A percentile compares a stretch with the other conserved stretches of the same genome.
Evolutionary conservation across 164 flowering plant genomes (phyloP).

Genomic region (grape (Vitis vinifera)): ASM3070453v1 NC_081809.1:1651001-1651500

Average conservation of each 20-base stretch:
- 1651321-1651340: conserved; percentile 93
- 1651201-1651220: conserved; percentile 88
- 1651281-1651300: conserved; percentile 17
- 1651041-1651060: no score
- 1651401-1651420: conserved; percentile 76
- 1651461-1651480: conserved; percentile 87
- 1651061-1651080: no score
- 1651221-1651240: conserved; percentile 54
- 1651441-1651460: conserved; percentile 84
- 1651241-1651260: conserved; percentile 20
- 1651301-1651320: conserved; percentile 54
- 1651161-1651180: conserved; percentile 76
- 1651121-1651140: no score
- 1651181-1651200: conserved; percentile 84
- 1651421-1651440: conserved; percentile 97
- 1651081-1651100: no score
- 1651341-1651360: conserved; percentile 93
- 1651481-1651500: conserved; percentile 82
- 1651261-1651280: conserved; percentile 18
- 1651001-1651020: no score
- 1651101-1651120: background rate
- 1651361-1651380: conserved; percentile 77
- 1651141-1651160: conserved; percentile 25
- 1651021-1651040: no score
- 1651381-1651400: conserved; percentile 92